phyloP scores from a whole-genome alignment of 1,139 yeast species.

The Lodderomyces parapsilosis region DNA sequence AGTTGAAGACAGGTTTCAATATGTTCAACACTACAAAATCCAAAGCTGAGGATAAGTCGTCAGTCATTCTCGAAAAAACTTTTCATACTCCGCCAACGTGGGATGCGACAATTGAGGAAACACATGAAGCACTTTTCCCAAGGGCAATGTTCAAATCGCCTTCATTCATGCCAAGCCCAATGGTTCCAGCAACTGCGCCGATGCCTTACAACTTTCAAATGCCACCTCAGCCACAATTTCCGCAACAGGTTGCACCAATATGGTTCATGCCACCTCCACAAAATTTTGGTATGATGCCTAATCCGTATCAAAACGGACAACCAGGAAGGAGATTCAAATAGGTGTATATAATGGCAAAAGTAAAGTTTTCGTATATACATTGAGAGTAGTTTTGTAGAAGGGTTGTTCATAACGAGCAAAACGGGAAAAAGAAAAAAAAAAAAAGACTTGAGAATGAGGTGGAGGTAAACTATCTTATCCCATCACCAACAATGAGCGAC shows the following conservation, averaged over 20 bases:
- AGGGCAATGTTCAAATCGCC: conserved; percentile 22
- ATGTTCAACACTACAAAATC: conserved; percentile 47
- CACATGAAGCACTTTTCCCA: conserved; percentile 50
- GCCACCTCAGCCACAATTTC: conserved; percentile 27
- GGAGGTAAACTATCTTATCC: too few species aligned
- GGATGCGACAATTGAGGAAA: conserved; percentile 58
- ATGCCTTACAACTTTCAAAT: conserved; percentile 21
- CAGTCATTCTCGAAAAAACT: conserved; percentile 49
- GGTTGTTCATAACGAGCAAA: too few species aligned
- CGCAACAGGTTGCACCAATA: conserved; percentile 25
- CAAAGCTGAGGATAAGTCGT: conserved; percentile 30
- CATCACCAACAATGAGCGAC: conserved; percentile 31
- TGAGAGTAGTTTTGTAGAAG: too few species aligned
- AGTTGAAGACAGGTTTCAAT: conserved; percentile 54
- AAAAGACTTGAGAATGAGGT: too few species aligned
- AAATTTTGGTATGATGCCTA: conserved; percentile 9
- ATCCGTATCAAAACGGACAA: conserved; percentile 9
- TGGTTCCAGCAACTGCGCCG: conserved; percentile 22
- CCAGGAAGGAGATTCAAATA: conserved; percentile 6
- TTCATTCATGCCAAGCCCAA: conserved; percentile 31
- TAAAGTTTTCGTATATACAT: not conserved
- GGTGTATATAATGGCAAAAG: not conserved
- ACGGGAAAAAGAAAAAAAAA: too few species aligned
- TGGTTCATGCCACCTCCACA: conserved; percentile 37
- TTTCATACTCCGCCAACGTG: conserved; percentile 81